These are phyloP conservation scores for Exophiala dermatitidis DNA, from an alignment of 2,329 filamentous ascomycete species.

Conservation along the genomic window DNA sequence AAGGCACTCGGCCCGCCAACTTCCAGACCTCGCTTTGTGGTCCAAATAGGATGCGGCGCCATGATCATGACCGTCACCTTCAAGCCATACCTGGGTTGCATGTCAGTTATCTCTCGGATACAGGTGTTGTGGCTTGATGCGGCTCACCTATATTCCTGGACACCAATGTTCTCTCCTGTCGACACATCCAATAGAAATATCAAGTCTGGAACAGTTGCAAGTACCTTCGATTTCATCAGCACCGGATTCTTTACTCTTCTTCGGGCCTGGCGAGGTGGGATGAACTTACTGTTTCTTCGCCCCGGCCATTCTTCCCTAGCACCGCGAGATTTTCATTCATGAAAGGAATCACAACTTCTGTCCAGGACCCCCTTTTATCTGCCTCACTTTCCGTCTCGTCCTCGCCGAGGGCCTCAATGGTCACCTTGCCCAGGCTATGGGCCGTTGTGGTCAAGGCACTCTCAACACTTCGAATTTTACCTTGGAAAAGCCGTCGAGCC, in stretches of 20 bases:
- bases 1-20: constrained; percentile 47
- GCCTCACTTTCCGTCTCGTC: constrained; percentile 22
- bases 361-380: constrained; percentile 32
- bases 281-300: constrained; percentile 31
- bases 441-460: constrained; percentile 50
- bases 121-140: background rate
- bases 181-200: constrained; percentile 48
- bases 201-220: constrained; percentile 52
- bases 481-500: constrained; percentile 50
- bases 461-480: constrained; percentile 51
- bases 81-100: constrained; percentile 37
- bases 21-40: constrained; percentile 43
- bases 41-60: constrained; percentile 55
- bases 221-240: constrained; percentile 31
- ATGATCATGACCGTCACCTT: constrained; percentile 45
- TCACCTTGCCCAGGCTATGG: constrained; percentile 51
- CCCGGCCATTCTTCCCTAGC: background rate
- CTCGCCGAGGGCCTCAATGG: constrained; percentile 43
- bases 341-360: constrained; percentile 58
- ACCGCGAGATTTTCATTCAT: constrained; percentile 59
- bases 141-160: constrained; percentile 41
- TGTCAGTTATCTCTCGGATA: background rate
- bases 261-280: constrained; percentile 32
- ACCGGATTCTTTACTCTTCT: constrained; percentile 26
- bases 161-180: constrained; percentile 51